phyloP scores from a whole-genome alignment of 164 flowering plant genomes.

The Euptelea pleiosperma region DNA sequence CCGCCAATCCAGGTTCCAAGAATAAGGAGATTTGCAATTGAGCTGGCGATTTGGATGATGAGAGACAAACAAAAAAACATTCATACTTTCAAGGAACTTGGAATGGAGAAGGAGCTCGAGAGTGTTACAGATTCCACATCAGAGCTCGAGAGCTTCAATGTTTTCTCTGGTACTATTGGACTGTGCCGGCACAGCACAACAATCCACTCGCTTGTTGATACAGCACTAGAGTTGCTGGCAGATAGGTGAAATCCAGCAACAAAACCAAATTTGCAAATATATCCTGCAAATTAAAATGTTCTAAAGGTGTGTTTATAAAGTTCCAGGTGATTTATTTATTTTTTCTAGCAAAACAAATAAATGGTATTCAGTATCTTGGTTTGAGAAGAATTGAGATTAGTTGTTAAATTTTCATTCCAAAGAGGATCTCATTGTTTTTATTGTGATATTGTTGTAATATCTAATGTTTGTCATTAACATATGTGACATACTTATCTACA shows the following conservation, averaged over 20 bases:
- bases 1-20: conserved; percentile 71
- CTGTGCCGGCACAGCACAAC: conserved; percentile 57
- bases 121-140: conserved; percentile 67
- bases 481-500: too few species aligned
- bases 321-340: too few species aligned
- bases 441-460: too few species aligned
- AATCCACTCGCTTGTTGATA: conserved; percentile 64
- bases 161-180: conserved; percentile 91
- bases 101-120: conserved; percentile 63
- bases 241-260: conserved; percentile 9
- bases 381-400: too few species aligned
- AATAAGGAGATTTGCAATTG: conserved; percentile 74
- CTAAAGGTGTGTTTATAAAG: too few species aligned
- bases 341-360: too few species aligned
- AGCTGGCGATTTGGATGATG: conserved; percentile 90
- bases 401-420: too few species aligned
- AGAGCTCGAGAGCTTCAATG: conserved; percentile 84
- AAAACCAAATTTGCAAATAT: too few species aligned
- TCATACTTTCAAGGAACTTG: conserved; percentile 43
- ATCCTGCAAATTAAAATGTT: too few species aligned
- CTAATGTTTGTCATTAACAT: too few species aligned
- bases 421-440: too few species aligned
- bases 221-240: conserved; percentile 46
- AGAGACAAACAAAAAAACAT: conserved; percentile 36
- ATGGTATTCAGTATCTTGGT: too few species aligned